Percentiles rank a stretch among this genome's conserved stretches.
phyloP scores from a whole-genome alignment of 2,329 filamentous ascomycete genomes.

The Nannizziopsis barbatae region DNA sequence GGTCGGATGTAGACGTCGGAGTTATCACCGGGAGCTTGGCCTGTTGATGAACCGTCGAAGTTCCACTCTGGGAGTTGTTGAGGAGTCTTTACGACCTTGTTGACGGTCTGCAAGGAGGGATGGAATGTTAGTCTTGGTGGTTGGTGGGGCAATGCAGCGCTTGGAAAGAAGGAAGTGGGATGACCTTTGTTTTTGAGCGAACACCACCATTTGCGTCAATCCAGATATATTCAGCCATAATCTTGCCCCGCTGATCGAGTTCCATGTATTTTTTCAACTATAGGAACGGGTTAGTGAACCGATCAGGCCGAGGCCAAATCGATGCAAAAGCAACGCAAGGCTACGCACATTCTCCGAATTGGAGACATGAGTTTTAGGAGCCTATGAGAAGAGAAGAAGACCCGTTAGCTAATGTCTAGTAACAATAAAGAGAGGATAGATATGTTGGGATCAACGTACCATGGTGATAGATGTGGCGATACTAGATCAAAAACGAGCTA shows the following conservation, averaged over 20 bases:
- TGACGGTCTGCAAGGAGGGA: constrained; percentile 47
- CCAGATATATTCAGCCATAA: constrained; percentile 97
- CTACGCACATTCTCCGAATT: constrained; percentile 34
- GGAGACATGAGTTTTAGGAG: constrained; percentile 24
- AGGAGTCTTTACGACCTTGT: constrained; percentile 45
- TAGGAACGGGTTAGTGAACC: constrained; percentile 18
- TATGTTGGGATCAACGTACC: too few species aligned
- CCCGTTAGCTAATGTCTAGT: too few species aligned
- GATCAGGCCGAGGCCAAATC: constrained; percentile 1
- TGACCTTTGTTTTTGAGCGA: constrained; percentile 92
- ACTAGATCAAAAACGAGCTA: not conserved
- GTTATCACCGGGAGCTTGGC: constrained; percentile 87
- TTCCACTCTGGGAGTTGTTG: constrained; percentile 68
- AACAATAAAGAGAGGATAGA: too few species aligned
- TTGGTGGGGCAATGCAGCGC: not conserved
- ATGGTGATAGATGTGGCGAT: constrained; percentile 7
- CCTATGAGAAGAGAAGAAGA: constrained; percentile 13
- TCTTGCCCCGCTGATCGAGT: constrained; percentile 75
- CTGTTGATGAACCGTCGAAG: constrained; percentile 81
- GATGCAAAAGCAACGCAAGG: constrained; percentile 3
- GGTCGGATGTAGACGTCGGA: constrained; percentile 95
- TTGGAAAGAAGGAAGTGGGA: too few species aligned
- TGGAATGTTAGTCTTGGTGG: not conserved
- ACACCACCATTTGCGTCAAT: constrained; percentile 72
- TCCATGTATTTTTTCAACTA: constrained; percentile 86